Percentiles rank a stretch among this genome's conserved stretches.
phyloP scores from a whole-genome alignment of 2,329 filamentous ascomycete species.

The Lasiodiplodia theobromae region DNA sequence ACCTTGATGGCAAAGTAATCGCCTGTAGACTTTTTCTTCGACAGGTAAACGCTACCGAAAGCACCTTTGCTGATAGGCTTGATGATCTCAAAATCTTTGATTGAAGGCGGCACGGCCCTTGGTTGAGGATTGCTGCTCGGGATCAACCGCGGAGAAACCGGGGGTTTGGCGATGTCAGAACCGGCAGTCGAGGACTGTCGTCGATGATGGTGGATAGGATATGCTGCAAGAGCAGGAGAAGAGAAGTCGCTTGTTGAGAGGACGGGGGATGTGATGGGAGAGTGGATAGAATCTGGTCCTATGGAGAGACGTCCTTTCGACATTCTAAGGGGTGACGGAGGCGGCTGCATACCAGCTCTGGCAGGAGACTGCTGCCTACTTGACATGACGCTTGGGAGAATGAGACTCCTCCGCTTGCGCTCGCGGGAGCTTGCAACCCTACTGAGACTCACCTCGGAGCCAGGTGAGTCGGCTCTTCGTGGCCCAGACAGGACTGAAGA shows the following conservation, averaged over 20 bases:
- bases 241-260: constrained; percentile 82
- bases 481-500: constrained; percentile 79
- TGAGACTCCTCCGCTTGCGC: constrained; percentile 84
- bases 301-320: constrained; percentile 76
- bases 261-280: constrained; percentile 89
- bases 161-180: constrained; percentile 70
- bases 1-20: constrained; percentile 99
- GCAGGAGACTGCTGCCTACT: constrained; percentile 89
- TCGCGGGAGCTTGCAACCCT: constrained; percentile 81
- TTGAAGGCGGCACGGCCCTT: constrained; percentile 88
- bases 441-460: constrained; percentile 82
- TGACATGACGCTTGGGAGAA: constrained; percentile 79
- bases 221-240: constrained; percentile 69
- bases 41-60: constrained; percentile 96
- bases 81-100: constrained; percentile 99
- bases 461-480: constrained; percentile 84
- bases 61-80: constrained; percentile 99
- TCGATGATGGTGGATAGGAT: constrained; percentile 71
- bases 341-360: constrained; percentile 71
- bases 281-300: constrained; percentile 71
- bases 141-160: constrained; percentile 81
- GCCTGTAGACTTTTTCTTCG: constrained; percentile 97
- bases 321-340: constrained; percentile 84
- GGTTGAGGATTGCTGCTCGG: constrained; percentile 83
- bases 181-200: constrained; percentile 91